Evolutionary conservation across 371 early-diverging fungal genomes (phyloP), one percentile per base, ranked within the genome.

Genomic region (Rhizopus sp.): DNA sequence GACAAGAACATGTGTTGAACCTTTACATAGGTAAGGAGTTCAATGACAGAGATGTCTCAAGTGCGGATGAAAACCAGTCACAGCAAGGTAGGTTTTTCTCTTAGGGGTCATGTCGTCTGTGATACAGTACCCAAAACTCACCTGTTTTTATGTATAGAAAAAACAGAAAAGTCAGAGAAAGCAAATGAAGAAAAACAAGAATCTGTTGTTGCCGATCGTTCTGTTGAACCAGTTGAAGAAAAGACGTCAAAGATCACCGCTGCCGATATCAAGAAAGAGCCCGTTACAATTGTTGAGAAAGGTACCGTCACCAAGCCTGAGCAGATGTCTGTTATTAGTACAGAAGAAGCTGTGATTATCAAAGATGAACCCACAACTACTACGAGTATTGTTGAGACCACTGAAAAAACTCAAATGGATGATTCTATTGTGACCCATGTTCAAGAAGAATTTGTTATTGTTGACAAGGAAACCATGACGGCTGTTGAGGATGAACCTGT

Each of bases 41-140:
- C 5, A 46, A 46, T 29, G 46, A 46, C 0, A 29, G 30, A 46
- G 9, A 23, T n/a, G 46, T 46, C 29, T 15, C n/a, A 46, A 9
- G 9, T 9, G 9, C 9, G 16, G 46, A 46, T 46, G 46, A 46
- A 46, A 46, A 46, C 46, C 46, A 46, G 46, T 46, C 46, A 46
- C 46, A 29, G 23, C 5, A 17, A 12, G 46, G 46, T 46, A 29
- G 12, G 46, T 46, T 41, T 29, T 7, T 15, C 16, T 13, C 47
- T 23, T 9, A 7, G 30, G 47, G 31, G 13, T 39, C 39, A 15
- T 30, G 8, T 8, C 7, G 4, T 29, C 8, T 10, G 13, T 23
- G 16, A 46, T 10, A 29, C 23, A 46, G 10, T 8, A 8, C 17
- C 47, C 10, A 29, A 12, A 6, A 13, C 10, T 6, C 30, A 23